Evolutionary conservation across 106 monocot genomes (phyloP).

Genomic region (Xerophyta viscosa): DNA sequence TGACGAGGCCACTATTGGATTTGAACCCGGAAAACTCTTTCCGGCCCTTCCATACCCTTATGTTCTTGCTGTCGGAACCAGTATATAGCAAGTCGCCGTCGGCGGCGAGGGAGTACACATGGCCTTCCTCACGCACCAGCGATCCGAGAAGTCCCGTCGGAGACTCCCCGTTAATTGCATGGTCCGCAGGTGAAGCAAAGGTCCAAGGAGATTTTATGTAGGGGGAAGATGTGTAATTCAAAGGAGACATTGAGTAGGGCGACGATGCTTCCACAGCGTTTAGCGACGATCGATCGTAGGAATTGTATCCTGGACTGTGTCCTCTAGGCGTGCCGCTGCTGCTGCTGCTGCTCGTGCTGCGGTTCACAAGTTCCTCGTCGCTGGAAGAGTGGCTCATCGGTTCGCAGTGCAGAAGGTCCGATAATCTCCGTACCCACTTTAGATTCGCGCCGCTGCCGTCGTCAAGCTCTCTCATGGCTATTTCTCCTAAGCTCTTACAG

Average conservation of each 20-base stretch:
- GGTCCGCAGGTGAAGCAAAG: background rate
- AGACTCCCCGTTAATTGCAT: slow-evolving; percentile 5
- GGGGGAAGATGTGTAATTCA: slow-evolving; percentile 37
- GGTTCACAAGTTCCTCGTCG: slow-evolving; percentile 3
- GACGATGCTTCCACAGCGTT: background rate
- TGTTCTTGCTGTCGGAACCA: slow-evolving; percentile 59
- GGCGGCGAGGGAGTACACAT: slow-evolving; percentile 69
- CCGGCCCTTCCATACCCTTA: slow-evolving; percentile 49
- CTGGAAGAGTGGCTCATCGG: background rate
- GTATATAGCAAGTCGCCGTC: slow-evolving; percentile 63
- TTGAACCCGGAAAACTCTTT: slow-evolving; percentile 56
- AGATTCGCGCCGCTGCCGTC: background rate
- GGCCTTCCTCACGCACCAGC: slow-evolving; percentile 63
- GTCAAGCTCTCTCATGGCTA: slow-evolving; percentile 1
- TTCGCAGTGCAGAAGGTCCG: slow-evolving; percentile 1
- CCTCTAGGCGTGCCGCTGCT: background rate
- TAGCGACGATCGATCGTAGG: too few relatives aligned
- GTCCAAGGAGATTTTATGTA: slow-evolving; percentile 59
- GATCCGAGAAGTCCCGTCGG: slow-evolving; percentile 40
- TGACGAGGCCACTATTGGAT: slow-evolving; percentile 65
- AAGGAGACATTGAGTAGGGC: slow-evolving; percentile 27
- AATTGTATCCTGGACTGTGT: background rate
- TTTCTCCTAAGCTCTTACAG: background rate
- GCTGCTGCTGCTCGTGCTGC: background rate
- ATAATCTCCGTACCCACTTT: background rate